phyloP scores from a whole-genome alignment of 2,329 filamentous ascomycete species.

The Juglanconis oblonga region DNA sequence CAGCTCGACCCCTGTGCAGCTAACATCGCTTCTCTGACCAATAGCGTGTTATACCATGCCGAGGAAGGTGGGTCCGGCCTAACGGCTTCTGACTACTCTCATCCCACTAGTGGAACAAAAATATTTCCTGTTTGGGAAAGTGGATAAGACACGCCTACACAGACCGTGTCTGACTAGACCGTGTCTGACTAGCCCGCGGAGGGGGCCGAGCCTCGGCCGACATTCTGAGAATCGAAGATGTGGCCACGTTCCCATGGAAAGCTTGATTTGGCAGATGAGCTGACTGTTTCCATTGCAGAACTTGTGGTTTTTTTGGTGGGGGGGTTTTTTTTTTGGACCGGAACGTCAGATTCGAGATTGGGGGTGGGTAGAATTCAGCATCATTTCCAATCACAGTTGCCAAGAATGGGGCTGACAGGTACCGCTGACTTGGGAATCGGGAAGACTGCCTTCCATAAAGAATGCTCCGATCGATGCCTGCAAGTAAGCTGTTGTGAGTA shows the following conservation, averaged over 20 bases:
- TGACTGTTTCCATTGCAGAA: background rate
- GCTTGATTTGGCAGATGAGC: background rate
- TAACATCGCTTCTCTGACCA: background rate
- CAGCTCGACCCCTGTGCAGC: conserved; percentile 6
- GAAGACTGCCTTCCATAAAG: background rate
- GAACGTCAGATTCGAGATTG: too few species aligned
- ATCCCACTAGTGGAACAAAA: background rate
- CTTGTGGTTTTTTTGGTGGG: too few species aligned
- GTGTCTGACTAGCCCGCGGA: background rate
- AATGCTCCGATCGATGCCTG: background rate
- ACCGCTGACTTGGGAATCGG: background rate
- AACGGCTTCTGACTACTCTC: background rate
- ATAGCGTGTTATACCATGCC: conserved; percentile 8
- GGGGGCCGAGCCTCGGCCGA: too few species aligned
- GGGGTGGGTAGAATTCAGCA: too few species aligned
- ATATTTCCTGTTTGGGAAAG: background rate
- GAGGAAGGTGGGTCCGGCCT: background rate
- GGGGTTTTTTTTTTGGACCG: too few species aligned
- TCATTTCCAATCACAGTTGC: background rate
- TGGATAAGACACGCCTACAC: background rate
- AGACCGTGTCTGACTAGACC: too few species aligned
- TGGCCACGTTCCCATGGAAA: background rate
- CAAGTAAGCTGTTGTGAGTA: background rate
- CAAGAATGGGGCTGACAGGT: background rate
- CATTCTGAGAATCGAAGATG: too few species aligned